Conservation (phyloP, 192 early-diverging fungal species). For the Mortierella claussenii region DNA sequence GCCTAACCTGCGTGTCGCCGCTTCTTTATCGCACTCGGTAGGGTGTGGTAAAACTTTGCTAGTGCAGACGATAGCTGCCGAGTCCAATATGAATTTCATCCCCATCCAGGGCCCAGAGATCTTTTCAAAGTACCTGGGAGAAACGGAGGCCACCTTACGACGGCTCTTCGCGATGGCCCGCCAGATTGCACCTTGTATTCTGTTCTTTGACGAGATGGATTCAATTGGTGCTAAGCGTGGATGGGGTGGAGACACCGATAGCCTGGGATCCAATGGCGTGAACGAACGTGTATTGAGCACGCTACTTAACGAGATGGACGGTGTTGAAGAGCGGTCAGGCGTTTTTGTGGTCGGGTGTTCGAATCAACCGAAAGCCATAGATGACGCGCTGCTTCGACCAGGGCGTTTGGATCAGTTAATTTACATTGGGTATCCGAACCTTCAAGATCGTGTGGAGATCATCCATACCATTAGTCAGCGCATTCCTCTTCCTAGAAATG, state of each 20-base stretch:
- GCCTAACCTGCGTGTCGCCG: too few species aligned
- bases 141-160: slow-evolving; percentile 87
- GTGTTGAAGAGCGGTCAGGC: slow-evolving; percentile 83
- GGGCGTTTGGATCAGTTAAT: slow-evolving; percentile 91
- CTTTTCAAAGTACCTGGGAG: slow-evolving; percentile 96
- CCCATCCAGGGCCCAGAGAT: slow-evolving; percentile 86
- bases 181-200: slow-evolving; percentile 86
- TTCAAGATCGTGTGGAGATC: slow-evolving; percentile 74
- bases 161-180: slow-evolving; percentile 85
- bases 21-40: slow-evolving; percentile 20
- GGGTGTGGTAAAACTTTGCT: slow-evolving; percentile 93
- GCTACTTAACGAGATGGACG: slow-evolving; percentile 98
- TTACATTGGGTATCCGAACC: slow-evolving; percentile 69
- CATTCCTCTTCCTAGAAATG: slow-evolving; percentile 66
- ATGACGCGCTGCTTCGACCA: slow-evolving; percentile 83
- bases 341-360: slow-evolving; percentile 95
- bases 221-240: slow-evolving; percentile 87
- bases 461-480: slow-evolving; percentile 68
- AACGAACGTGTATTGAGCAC: slow-evolving; percentile 93
- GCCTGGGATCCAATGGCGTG: slow-evolving; percentile 76
- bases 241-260: slow-evolving; percentile 55
- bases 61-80: slow-evolving; percentile 80
- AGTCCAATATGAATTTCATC: slow-evolving; percentile 86
- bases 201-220: slow-evolving; percentile 97
- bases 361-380: slow-evolving; percentile 87